phyloP scores from a whole-genome alignment of 768 basidiomycete species.

The Nidularia sp. region DNA sequence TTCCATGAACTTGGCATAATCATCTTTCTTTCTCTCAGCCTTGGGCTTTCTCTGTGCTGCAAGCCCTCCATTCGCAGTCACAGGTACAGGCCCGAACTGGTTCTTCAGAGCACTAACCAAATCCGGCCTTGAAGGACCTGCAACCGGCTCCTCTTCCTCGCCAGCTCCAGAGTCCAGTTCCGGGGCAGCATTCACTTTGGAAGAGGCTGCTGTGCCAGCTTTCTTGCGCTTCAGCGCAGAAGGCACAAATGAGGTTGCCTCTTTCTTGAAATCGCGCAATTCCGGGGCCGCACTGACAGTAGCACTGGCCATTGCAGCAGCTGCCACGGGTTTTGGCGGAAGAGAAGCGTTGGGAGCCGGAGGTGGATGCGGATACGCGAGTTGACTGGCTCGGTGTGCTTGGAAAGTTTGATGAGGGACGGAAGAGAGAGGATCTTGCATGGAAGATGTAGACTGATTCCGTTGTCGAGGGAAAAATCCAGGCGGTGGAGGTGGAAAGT shows the following conservation, averaged over 20 bases:
- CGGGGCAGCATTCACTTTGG: conserved; percentile 64
- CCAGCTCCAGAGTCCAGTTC: conserved; percentile 32
- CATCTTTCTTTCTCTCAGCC: conserved; percentile 44
- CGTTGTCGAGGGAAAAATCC: conserved; percentile 59
- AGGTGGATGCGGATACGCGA: conserved; percentile 32
- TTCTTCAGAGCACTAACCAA: conserved; percentile 57
- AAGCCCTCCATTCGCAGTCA: conserved; percentile 3
- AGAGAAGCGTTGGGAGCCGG: conserved; percentile 21
- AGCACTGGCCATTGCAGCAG: conserved; percentile 45
- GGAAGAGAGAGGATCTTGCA: conserved; percentile 76
- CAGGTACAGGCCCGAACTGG: conserved; percentile 48
- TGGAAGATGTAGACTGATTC: conserved; percentile 42
- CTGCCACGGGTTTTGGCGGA: conserved; percentile 27
- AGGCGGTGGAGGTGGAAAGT: conserved; percentile 46
- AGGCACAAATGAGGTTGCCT: conserved; percentile 91
- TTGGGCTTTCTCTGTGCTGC: conserved; percentile 15
- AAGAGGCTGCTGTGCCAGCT: conserved; percentile 22
- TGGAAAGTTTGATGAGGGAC: conserved; percentile 78
- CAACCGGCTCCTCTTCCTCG: conserved; percentile 20
- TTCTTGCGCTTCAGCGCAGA: conserved; percentile 76
- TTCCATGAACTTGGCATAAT: conserved; percentile 74
- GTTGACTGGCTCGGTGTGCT: conserved; percentile 52
- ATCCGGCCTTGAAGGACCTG: conserved; percentile 53
- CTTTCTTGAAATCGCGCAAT: conserved; percentile 91
- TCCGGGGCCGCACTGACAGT: conserved; percentile 83